Evolutionary conservation across 495 filamentous ascomycete species (phyloP).

Genomic region (Xylaria venustula): DNA sequence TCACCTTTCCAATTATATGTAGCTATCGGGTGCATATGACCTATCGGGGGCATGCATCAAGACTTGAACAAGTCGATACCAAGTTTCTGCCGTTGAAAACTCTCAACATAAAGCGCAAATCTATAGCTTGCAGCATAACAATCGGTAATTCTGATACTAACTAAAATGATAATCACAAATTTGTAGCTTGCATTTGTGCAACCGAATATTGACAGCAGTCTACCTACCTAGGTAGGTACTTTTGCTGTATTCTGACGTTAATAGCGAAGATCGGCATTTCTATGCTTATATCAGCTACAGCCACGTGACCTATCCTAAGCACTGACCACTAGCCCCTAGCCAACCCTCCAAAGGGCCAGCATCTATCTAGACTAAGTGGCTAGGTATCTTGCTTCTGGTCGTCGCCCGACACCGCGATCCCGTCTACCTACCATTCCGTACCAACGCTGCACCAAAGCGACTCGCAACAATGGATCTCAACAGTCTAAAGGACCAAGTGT

Average conservation of each 20-base stretch:
- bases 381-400: neutral
- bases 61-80: too few relatives aligned
- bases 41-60: too few relatives aligned
- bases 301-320: neutral
- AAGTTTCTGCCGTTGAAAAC: too few relatives aligned
- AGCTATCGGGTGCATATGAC: too few relatives aligned
- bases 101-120: too few relatives aligned
- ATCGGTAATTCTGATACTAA: too few relatives aligned
- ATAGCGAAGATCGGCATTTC: too few relatives aligned
- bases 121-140: too few relatives aligned
- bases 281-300: neutral
- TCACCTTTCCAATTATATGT: too few relatives aligned
- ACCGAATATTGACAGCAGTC: neutral
- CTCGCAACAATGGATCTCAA: conserved; percentile 73
- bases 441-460: conserved; percentile 5
- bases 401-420: conserved; percentile 3
- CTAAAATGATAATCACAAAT: too few relatives aligned
- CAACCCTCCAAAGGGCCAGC: neutral
- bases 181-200: too few relatives aligned
- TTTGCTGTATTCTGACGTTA: too few relatives aligned
- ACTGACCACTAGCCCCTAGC: neutral
- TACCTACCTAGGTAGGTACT: neutral
- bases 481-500: conserved; percentile 82
- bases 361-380: neutral
- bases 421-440: neutral